phyloP scores from a whole-genome alignment of 768 basidiomycete species.

The Russula emetica region DNA sequence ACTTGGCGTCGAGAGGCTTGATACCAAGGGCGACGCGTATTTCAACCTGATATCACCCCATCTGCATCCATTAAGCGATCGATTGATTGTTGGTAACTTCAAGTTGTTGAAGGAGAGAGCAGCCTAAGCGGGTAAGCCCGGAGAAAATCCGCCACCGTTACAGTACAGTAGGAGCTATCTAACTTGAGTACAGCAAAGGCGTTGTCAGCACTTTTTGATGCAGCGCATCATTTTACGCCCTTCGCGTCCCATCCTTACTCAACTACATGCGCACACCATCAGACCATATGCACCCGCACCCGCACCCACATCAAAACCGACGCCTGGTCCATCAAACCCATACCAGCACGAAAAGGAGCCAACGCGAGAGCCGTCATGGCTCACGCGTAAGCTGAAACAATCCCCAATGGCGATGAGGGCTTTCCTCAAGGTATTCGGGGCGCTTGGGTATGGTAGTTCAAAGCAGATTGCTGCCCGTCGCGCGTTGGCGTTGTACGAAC shows the following conservation, averaged over 20 bases:
- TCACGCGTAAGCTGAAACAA: constrained; percentile 26
- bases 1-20: too few relatives aligned
- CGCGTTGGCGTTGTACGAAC: constrained; percentile 23
- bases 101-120: too few relatives aligned
- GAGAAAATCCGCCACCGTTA: too few relatives aligned
- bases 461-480: constrained; percentile 25
- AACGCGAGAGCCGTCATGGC: constrained; percentile 25
- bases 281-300: constrained; percentile 5
- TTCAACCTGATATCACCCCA: too few relatives aligned
- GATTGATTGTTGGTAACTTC: too few relatives aligned
- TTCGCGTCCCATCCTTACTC: constrained; percentile 4
- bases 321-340: constrained; percentile 23
- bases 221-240: constrained; percentile 13
- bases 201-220: constrained; percentile 1
- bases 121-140: too few relatives aligned
- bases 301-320: neutral
- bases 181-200: too few relatives aligned
- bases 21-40: too few relatives aligned
- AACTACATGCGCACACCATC: neutral
- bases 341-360: constrained; percentile 22
- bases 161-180: too few relatives aligned
- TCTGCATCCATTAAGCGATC: too few relatives aligned
- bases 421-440: constrained; percentile 25
- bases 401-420: constrained; percentile 22
- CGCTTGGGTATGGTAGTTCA: constrained; percentile 23